Conservation (phyloP, 202 grass and related monocot genomes). For the Schoenoplectus triqueter region DNA sequence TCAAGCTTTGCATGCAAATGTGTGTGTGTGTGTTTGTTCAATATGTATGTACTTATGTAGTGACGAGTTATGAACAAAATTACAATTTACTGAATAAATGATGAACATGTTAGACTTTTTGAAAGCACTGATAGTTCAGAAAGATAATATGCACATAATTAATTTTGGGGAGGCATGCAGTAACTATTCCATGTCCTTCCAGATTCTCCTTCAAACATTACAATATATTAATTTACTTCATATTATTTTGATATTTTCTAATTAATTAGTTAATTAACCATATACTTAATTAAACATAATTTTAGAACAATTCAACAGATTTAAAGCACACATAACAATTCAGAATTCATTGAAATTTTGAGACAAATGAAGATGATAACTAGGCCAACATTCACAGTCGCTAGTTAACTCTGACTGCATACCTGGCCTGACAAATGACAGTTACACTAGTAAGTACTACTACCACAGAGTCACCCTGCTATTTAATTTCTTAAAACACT, state of each 20-base stretch:
- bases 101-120: neutral
- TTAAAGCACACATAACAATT: neutral
- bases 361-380: neutral
- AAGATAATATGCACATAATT: no score
- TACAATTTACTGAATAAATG: no score
- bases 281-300: neutral
- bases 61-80: no score
- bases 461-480: neutral
- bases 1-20: neutral
- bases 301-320: slow-evolving; percentile 8
- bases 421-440: slow-evolving; percentile 1
- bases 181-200: neutral
- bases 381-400: neutral
- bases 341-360: neutral
- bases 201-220: neutral
- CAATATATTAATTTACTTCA: neutral
- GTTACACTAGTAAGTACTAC: neutral
- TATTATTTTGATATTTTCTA: neutral
- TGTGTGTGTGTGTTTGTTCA: neutral
- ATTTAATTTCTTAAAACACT: slow-evolving; percentile 5
- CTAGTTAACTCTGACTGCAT: neutral
- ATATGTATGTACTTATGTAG: no score
- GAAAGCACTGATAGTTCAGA: no score
- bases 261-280: neutral
- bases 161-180: no score